These are phyloP conservation scores for Rhodomyrtus tomentosa DNA, from an alignment of 345 rosid species.

Conservation along the genomic window DNA sequence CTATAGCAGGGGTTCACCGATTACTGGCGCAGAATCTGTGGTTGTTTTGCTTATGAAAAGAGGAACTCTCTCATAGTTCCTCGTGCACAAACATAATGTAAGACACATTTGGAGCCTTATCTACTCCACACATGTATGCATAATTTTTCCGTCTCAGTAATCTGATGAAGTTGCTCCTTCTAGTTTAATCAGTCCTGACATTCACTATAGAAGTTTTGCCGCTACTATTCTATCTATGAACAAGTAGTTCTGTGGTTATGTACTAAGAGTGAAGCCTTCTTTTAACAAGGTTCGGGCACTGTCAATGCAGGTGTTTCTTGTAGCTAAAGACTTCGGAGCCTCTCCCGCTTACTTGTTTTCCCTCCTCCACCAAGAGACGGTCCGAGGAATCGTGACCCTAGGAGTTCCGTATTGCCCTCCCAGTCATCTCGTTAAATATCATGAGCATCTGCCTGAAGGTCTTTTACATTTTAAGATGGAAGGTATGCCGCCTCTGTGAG, in stretches of 20 bases:
- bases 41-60: background rate
- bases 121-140: background rate
- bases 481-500: slow-evolving; percentile 7
- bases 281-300: background rate
- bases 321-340: slow-evolving; percentile 46
- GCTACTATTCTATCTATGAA: background rate
- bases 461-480: slow-evolving; percentile 42
- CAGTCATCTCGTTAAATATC: background rate
- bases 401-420: slow-evolving; percentile 33
- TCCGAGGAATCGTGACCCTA: slow-evolving; percentile 27
- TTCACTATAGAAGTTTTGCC: background rate
- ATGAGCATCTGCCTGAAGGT: slow-evolving; percentile 34
- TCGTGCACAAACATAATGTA: background rate
- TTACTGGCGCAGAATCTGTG: background rate
- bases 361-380: slow-evolving; percentile 28
- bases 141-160: background rate
- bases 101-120: background rate
- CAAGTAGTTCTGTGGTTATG: background rate
- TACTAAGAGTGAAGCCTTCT: background rate
- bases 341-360: slow-evolving; percentile 25
- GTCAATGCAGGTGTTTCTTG: slow-evolving; percentile 29
- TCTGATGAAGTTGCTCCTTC: background rate
- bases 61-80: background rate
- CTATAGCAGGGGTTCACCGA: background rate
- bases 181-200: background rate